Evolutionary conservation across 1,284 basidiomycete genomes (phyloP).

Genomic region (Ganoderma lucidum): DNA sequence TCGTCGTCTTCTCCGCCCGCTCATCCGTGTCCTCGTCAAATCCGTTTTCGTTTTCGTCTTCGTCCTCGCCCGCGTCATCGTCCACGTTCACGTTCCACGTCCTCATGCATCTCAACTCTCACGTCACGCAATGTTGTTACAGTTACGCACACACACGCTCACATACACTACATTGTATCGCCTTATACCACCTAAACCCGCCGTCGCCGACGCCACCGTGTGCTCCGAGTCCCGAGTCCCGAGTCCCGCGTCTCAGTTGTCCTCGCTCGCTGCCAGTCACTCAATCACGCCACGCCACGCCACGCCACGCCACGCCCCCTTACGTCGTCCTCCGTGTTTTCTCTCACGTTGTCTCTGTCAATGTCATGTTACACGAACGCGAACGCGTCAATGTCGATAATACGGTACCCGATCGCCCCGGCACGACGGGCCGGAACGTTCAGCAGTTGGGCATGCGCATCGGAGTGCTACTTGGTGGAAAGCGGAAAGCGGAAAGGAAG

Average conservation of each 20-base stretch:
- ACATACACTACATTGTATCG: constrained; percentile 30
- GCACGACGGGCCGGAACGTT: not conserved
- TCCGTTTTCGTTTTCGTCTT: not conserved
- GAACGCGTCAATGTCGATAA: not conserved
- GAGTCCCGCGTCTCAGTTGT: not conserved
- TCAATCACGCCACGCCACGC: not conserved
- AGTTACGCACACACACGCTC: constrained; percentile 11
- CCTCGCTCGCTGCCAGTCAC: constrained; percentile 1
- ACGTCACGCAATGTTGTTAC: constrained; percentile 28
- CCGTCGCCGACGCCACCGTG: not conserved
- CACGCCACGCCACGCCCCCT: not conserved
- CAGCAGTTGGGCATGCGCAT: not conserved
- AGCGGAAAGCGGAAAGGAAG: not conserved
- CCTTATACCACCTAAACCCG: constrained; percentile 4
- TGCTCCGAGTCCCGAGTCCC: not conserved
- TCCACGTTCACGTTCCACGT: constrained; percentile 21
- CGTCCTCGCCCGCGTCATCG: not conserved
- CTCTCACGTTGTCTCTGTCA: not conserved
- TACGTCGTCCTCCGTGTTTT: constrained; percentile 3
- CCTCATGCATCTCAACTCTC: constrained; percentile 21
- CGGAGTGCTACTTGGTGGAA: too few relatives aligned
- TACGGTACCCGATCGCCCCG: not conserved
- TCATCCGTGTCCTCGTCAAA: not conserved
- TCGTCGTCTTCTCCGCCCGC: not conserved
- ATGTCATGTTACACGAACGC: constrained; percentile 2